Conservation (phyloP, 2,329 filamentous ascomycete species). For the Meredithiella fracta region DNA sequence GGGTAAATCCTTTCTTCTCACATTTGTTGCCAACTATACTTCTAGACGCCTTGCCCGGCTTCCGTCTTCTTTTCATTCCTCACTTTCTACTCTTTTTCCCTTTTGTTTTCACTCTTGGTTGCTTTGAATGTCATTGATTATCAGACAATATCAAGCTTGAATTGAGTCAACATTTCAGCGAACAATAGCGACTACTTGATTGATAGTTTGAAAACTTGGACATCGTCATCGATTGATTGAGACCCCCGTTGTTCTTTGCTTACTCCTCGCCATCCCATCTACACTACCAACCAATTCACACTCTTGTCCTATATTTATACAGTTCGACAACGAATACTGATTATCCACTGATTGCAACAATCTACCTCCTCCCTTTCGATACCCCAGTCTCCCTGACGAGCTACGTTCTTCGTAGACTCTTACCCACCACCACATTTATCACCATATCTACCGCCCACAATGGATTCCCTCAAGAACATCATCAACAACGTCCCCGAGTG, state of each 20-base stretch:
- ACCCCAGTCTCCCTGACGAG: neutral
- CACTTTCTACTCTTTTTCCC: neutral
- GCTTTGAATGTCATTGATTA: neutral
- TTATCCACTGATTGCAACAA: neutral
- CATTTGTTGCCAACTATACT: neutral
- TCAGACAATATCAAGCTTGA: neutral
- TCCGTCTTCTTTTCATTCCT: neutral
- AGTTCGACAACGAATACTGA: too few species aligned
- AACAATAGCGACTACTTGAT: neutral
- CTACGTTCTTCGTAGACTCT: conserved; percentile 1
- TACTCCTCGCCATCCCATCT: neutral
- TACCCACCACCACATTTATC: neutral
- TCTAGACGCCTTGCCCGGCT: neutral
- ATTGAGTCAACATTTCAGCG: neutral
- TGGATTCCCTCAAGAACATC: conserved; percentile 41
- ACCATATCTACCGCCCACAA: conserved; percentile 21
- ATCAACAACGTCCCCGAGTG: conserved; percentile 42
- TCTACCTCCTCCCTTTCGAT: neutral
- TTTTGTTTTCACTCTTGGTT: neutral
- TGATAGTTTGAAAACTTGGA: neutral
- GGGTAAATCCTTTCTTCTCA: neutral
- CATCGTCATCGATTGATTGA: neutral
- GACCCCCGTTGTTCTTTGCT: neutral
- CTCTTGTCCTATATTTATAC: too few species aligned
- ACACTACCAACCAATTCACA: neutral